Evolutionary conservation across 2,329 filamentous ascomycete species (phyloP), one percentile per base, ranked within the genome.

Genomic region (Penicillium capsulatum): DNA sequence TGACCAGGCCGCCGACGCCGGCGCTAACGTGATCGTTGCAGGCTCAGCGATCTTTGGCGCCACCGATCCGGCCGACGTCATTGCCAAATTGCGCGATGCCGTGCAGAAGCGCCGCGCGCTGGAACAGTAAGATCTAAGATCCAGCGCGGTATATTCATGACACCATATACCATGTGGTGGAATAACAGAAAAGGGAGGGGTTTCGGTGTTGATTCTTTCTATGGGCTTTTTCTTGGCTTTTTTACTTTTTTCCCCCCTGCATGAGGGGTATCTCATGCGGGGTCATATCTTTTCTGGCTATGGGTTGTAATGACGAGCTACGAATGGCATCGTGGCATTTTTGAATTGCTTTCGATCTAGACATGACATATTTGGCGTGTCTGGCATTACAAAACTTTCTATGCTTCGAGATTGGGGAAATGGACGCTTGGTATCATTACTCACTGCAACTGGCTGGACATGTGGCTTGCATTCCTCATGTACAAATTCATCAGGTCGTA

Each of bases 21-120:
- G 92, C 22, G 92, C 92, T 39, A 98, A 98, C 58, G 92, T 98
- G 41, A 98, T 98, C 59, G 92, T 98, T 36, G 91, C 92, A 8
- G 92, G 92, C 19, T 95, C 87, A 58, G 92, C 92, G 28, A 89
- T 98, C 6, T 98, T 97, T 67, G 89, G 90, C 24, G 91, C 92
- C 13, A 77, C 88, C 59, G 86, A 95, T 59, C 92, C 92, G 0
- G 78, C 78, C 4, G 84, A 92, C 52, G 89, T 96, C 16, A 96
- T 98, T 60, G 69, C 75, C n/a, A 73, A 85, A 65, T 70, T 98
- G 59, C 78, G 89, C 51, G 79, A 84, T 44, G 79, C 86, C 2
- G 90, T 98, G 3, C 80, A 96, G 38, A 77, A 76, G 57, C 69
- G 76, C 47, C 53, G 57, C n/a, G 50, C 29, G 7, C 27, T 40